Evolutionary conservation across 495 filamentous ascomycete genomes (phyloP), one percentile per base, ranked within the genome.

Genomic region (Penicillium bialowiezense): DNA sequence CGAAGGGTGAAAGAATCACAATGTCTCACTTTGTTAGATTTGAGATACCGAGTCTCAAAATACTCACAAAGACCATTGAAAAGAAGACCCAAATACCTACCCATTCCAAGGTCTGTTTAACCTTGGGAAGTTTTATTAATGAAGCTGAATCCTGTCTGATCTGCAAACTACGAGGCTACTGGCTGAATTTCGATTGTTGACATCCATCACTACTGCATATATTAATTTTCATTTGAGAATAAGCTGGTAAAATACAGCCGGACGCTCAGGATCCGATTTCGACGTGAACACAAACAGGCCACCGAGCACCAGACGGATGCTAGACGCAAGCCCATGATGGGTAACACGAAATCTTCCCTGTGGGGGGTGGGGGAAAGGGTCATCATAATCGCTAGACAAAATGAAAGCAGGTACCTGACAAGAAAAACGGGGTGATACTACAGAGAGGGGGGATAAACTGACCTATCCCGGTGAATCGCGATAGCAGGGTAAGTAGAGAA

Each of bases 351-450:
- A 21, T 15, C 41, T 38, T 31, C 28, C 32, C 28, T 23, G 23
- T 39, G 35, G 14, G n/a, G 21, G 51, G 23, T 26, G 23, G 23
- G 8, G 23, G 23, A n/a, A n/a, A 26, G 29, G 40, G 29, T 32
- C 28, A 51, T 44, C 55, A 38, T 56, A 60, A 58, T 64, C 61
- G 64, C 67, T 70, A 67, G 56, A 53, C 59, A 57, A 20, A 28
- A 39, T 28, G 46, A 54, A 55, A 44, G 24, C 52, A 54, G 26
- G 37, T 44, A 49, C 39, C 44, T 20, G 37, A 45, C 54, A 52
- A 18, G 34, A 52, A 50, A 46, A 58, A 48, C 18, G 39, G 50
- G 48, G 47, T 63, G 62, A 61, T 68, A 62, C 64, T 71, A 71
- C 66, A 69, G 37, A 18, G 32, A 59, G 12, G 29, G 29, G 29